A percentile compares a stretch with the other conserved stretches of the same genome.
These are phyloP conservation scores for Annona cherimola DNA, from an alignment of 164 flowering plant genomes.

Conservation along the genomic window DNA sequence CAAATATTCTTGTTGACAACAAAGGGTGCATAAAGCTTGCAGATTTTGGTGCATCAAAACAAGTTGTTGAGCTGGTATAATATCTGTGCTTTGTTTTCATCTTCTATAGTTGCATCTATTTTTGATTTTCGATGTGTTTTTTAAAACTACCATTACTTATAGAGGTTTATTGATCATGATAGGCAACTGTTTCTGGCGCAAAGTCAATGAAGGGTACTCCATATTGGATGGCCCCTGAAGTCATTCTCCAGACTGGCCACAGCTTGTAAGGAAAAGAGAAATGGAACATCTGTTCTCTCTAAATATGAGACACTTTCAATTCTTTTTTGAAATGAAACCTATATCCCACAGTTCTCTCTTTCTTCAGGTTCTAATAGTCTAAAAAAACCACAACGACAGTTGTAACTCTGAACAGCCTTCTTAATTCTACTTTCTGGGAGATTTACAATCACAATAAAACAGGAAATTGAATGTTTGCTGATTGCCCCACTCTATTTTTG, in stretches of 20 bases:
- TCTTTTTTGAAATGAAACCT: too few species aligned
- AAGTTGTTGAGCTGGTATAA: constrained; percentile 74
- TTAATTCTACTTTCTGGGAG: too few species aligned
- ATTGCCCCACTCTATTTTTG: too few species aligned
- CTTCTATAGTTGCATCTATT: too few species aligned
- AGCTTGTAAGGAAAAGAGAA: constrained; percentile 60
- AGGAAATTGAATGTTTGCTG: too few species aligned
- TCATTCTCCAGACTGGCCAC: constrained; percentile 93
- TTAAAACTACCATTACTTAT: background rate
- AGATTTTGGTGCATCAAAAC: constrained; percentile 83
- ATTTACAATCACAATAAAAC: too few species aligned
- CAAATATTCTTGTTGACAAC: constrained; percentile 76
- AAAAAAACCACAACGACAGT: too few species aligned
- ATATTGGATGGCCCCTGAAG: constrained; percentile 99
- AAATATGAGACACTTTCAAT: background rate
- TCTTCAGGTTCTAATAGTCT: too few species aligned
- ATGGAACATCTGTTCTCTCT: background rate
- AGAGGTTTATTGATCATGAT: constrained; percentile 4
- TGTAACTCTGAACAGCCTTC: too few species aligned
- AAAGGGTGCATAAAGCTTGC: constrained; percentile 84
- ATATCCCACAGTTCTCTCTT: too few species aligned
- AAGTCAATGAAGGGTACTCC: constrained; percentile 99
- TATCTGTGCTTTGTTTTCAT: background rate
- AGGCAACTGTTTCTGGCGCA: constrained; percentile 92
- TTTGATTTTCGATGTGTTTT: background rate